These are phyloP conservation scores for Pseudonectria buxi DNA, from an alignment of 2,329 filamentous ascomycete genomes.

Conservation along the genomic window DNA sequence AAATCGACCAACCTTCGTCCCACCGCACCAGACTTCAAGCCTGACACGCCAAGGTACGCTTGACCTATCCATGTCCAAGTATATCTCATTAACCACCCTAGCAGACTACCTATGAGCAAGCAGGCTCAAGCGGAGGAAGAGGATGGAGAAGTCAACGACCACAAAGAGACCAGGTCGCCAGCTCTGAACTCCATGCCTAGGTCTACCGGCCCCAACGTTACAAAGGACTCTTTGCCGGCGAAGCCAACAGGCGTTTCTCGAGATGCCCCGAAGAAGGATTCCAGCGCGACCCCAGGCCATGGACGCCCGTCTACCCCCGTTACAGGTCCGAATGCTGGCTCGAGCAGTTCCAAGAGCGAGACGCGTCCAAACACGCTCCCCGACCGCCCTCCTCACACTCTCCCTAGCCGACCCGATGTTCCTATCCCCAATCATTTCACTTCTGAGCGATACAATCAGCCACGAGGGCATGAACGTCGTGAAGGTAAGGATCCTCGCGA, in stretches of 20 bases:
- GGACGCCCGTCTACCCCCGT: slow-evolving; percentile 23
- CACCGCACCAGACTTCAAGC: slow-evolving; percentile 59
- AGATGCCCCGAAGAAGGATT: slow-evolving; percentile 23
- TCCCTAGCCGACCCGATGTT: slow-evolving; percentile 54
- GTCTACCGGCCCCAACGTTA: slow-evolving; percentile 2
- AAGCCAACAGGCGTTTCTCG: slow-evolving; percentile 22
- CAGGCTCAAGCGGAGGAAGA: slow-evolving; percentile 46
- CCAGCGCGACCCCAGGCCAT: slow-evolving; percentile 7
- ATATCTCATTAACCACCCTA: slow-evolving; percentile 4
- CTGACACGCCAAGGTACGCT: slow-evolving; percentile 35
- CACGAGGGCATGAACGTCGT: slow-evolving; percentile 34
- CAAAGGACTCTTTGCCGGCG: slow-evolving; percentile 29
- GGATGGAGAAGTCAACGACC: slow-evolving; percentile 67
- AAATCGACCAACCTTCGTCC: slow-evolving; percentile 44
- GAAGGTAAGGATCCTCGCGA: slow-evolving; percentile 28
- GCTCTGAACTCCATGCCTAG: slow-evolving; percentile 7
- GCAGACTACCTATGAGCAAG: slow-evolving; percentile 13
- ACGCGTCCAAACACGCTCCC: slow-evolving; percentile 30
- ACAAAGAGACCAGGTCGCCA: slow-evolving; percentile 27
- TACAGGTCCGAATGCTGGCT: slow-evolving; percentile 8
- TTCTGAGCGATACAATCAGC: slow-evolving; percentile 39
- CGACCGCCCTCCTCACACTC: slow-evolving; percentile 30
- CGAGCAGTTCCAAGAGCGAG: slow-evolving; percentile 20
- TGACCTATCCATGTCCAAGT: slow-evolving; percentile 10
- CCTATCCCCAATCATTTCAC: slow-evolving; percentile 44